Percentiles rank a stretch among this genome's conserved stretches.
Conservation (phyloP, 805 yeast genomes). For the Myxozyma udenii region DNA sequence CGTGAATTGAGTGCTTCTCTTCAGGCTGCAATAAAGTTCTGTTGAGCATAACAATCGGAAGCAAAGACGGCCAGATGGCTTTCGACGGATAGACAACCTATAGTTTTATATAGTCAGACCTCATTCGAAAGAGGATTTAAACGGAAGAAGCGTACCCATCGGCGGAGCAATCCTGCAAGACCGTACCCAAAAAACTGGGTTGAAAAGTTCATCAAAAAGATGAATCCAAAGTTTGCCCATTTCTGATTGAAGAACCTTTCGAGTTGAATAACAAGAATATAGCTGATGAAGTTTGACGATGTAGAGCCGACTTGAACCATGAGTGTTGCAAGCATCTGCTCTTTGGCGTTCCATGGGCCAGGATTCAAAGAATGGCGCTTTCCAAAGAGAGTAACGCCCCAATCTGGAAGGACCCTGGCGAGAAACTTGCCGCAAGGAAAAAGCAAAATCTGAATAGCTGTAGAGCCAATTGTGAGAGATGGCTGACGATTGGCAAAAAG, state of each 20-base stretch:
- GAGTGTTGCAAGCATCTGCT: constrained; percentile 59
- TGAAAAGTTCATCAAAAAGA: constrained; percentile 50
- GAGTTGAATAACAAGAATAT: constrained; percentile 36
- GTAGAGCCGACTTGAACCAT: no score
- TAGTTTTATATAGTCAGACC: not conserved
- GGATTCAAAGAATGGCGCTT: constrained; percentile 49
- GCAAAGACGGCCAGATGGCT: constrained; percentile 54
- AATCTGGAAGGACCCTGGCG: constrained; percentile 9
- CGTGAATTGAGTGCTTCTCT: constrained; percentile 48
- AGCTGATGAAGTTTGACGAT: constrained; percentile 52
- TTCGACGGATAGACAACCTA: constrained; percentile 39
- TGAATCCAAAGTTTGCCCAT: constrained; percentile 49
- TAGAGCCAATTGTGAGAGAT: constrained; percentile 52
- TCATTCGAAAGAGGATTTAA: constrained; percentile 36
- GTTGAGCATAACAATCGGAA: constrained; percentile 51
- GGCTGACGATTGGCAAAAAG: constrained; percentile 53
- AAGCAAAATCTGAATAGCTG: constrained; percentile 62
- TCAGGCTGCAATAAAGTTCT: constrained; percentile 47
- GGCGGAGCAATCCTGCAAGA: constrained; percentile 61
- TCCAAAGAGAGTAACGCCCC: constrained; percentile 34
- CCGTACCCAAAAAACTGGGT: constrained; percentile 66
- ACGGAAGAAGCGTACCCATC: constrained; percentile 39
- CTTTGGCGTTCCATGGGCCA: constrained; percentile 61
- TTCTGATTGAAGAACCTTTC: constrained; percentile 21
- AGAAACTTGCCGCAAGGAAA: constrained; percentile 53